phyloP scores from a whole-genome alignment of 2,329 filamentous ascomycete genomes.

The Calonectria honghensis region DNA sequence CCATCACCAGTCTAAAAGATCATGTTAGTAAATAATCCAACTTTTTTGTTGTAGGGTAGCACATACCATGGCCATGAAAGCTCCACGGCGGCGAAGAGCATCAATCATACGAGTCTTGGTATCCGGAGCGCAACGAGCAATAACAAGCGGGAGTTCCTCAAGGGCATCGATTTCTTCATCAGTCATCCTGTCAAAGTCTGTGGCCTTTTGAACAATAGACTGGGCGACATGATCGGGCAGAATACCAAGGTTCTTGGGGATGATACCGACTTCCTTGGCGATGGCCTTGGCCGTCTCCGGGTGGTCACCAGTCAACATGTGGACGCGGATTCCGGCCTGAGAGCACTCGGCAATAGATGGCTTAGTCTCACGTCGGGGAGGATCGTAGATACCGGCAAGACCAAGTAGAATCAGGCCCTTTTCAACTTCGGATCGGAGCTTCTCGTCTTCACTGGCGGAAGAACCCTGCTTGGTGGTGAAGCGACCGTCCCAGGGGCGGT shows the following conservation, averaged over 20 bases:
- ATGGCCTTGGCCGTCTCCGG: constrained; percentile 86
- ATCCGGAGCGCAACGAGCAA: constrained; percentile 88
- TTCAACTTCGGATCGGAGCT: constrained; percentile 78
- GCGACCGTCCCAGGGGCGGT: constrained; percentile 74
- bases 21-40: neutral
- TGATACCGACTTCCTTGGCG: constrained; percentile 85
- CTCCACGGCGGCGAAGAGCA: constrained; percentile 84
- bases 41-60: no score
- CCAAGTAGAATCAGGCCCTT: constrained; percentile 83
- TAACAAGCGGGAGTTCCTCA: constrained; percentile 85
- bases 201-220: constrained; percentile 83
- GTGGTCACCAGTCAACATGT: constrained; percentile 91
- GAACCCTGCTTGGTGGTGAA: constrained; percentile 63
- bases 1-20: constrained; percentile 80
- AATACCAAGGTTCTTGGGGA: constrained; percentile 77
- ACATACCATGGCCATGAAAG: constrained; percentile 83
- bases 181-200: constrained; percentile 85
- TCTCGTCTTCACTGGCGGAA: constrained; percentile 63
- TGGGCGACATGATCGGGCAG: constrained; percentile 78
- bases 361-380: constrained; percentile 87
- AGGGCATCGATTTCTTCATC: constrained; percentile 86
- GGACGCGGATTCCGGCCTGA: constrained; percentile 84
- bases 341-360: constrained; percentile 82
- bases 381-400: constrained; percentile 91
- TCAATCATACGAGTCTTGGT: constrained; percentile 96